Conservation (phyloP, 306 rosid genomes). For the Medicago arabica region DNA sequence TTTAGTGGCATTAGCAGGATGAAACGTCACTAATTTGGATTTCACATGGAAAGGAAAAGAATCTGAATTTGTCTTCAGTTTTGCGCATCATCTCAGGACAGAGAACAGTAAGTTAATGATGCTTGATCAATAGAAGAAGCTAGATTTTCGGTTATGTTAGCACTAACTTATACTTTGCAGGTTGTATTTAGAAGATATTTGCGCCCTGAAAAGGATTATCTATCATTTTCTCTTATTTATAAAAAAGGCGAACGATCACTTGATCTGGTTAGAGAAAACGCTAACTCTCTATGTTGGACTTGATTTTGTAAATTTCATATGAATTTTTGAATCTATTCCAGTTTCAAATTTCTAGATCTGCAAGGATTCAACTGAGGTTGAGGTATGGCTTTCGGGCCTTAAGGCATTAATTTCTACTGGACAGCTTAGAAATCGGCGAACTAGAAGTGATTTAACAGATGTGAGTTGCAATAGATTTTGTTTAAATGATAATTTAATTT, state of each 20-base stretch:
- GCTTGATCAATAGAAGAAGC: conserved; percentile 14
- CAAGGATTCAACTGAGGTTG: conserved; percentile 93
- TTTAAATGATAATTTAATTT: conserved; percentile 23
- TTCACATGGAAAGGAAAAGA: conserved; percentile 78
- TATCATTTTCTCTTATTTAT: conserved; percentile 86
- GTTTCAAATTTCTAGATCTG: conserved; percentile 69
- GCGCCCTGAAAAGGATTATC: conserved; percentile 92
- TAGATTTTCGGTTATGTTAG: conserved; percentile 12
- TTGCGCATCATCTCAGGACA: conserved; percentile 79
- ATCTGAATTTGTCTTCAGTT: conserved; percentile 65
- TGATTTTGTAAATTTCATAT: conserved; percentile 17
- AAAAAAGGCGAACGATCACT: conserved; percentile 83
- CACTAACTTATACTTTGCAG: conserved; percentile 50
- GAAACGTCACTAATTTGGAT: conserved; percentile 84
- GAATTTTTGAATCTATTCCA: conserved; percentile 25
- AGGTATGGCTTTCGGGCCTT: conserved; percentile 82
- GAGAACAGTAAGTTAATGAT: conserved; percentile 86
- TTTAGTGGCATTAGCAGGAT: conserved; percentile 70
- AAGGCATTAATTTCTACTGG: conserved; percentile 70
- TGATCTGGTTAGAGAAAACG: conserved; percentile 77
- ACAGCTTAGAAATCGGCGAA: conserved; percentile 45
- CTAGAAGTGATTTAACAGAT: conserved; percentile 62
- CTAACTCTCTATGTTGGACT: conserved; percentile 26
- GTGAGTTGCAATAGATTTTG: conserved; percentile 60
- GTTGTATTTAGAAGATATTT: conserved; percentile 88